Evolutionary conservation across 2,329 filamentous ascomycete species (phyloP).

Genomic region (Lecanicillium sp.): DNA sequence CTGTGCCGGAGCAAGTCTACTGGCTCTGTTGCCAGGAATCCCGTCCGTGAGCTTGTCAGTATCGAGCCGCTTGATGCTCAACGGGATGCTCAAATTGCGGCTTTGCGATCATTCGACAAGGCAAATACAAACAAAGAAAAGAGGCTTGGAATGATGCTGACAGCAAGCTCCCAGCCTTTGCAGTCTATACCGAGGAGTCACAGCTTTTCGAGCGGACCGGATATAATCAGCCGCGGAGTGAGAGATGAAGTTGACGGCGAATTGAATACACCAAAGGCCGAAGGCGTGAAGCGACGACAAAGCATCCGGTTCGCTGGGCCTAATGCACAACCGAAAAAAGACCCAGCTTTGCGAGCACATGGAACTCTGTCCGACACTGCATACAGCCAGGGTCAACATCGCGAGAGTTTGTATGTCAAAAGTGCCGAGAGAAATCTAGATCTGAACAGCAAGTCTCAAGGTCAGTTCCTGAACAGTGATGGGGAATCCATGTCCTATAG

Average conservation of each 20-base stretch:
- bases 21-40: conserved; percentile 32
- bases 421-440: too few species aligned
- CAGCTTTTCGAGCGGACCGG: conserved; percentile 13
- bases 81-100: conserved; percentile 54
- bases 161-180: conserved; percentile 16
- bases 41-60: conserved; percentile 33
- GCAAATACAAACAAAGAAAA: conserved; percentile 28
- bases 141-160: too few species aligned
- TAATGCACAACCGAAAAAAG: conserved; percentile 19
- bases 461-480: too few species aligned
- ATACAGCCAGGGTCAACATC: background rate
- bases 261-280: conserved; percentile 8
- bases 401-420: too few species aligned
- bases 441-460: too few species aligned
- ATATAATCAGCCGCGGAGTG: conserved; percentile 9
- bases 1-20: conserved; percentile 45
- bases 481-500: too few species aligned
- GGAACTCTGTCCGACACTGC: conserved; percentile 4
- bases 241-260: conserved; percentile 15
- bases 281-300: conserved; percentile 32
- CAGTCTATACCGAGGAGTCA: conserved; percentile 12
- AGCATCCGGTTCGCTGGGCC: conserved; percentile 47
- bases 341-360: conserved; percentile 20
- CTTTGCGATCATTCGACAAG: conserved; percentile 48
- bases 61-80: conserved; percentile 41